Evolutionary conservation across 331 rosid species (phyloP), one percentile per base, ranked within the genome.

Genomic region (Acacia pycnantha): DNA sequence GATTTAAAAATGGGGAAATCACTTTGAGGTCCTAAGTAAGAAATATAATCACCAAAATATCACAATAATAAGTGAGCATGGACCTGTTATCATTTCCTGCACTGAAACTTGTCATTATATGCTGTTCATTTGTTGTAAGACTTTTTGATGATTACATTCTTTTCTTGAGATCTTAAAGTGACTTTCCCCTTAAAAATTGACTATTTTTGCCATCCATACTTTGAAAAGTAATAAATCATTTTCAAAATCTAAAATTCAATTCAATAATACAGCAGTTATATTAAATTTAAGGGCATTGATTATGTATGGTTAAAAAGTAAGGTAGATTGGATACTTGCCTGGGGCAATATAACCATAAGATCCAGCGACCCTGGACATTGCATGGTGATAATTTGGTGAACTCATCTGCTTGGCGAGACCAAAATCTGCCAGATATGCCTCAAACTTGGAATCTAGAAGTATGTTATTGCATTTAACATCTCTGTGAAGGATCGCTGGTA

Each of bases 261-360:
- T 65, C n/a, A 65, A 66, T 40, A 37, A 21, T 19, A 19, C 16
- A 8, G 21, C 47, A 41, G 24, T 6, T 21, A n/a, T 40, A 21
- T 29, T 40, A 79, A 54, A 79, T 27, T 6, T 2, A 54, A 51
- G 47, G 66, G 41, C 44, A 58, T 5, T 43, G 61, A 35, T 71
- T 14, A 35, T 74, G n/a, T 33, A 26, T 29, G 79, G 14, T n/a
- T 19, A 50, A 68, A 37, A 64, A 37, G 18, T 1, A 33, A 70
- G 14, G 74, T 40, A 31, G 8, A 61, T 67, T 61, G 72, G 61
- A 26, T 76, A 73, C 58, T 71, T 85, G 87, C 95, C 95, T 79
- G 95, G 95, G 79, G 95, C 95, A 67, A 91, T 91, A 69, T 91
- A 91, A 41, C 95, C 95, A 46, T 91, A 91, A 2, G 95, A 91